A percentile compares a stretch with the other conserved stretches of the same genome.
Conservation (phyloP, 1,139 yeast genomes). For the Arxiozyma telluris region DNA sequence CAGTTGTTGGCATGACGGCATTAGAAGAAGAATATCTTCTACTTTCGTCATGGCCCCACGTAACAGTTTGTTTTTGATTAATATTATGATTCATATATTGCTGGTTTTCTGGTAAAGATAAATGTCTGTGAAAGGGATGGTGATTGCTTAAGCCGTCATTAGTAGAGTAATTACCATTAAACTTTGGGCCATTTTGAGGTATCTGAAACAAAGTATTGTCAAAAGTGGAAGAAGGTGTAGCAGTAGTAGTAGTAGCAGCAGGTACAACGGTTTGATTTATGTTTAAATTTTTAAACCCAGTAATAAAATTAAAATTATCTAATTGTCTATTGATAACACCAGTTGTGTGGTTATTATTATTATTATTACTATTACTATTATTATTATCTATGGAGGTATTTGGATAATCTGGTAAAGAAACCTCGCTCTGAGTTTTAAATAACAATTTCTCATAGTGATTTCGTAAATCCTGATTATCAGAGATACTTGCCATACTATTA, state of each 20-base stretch:
- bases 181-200: neutral
- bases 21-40: neutral
- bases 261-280: neutral
- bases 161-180: neutral
- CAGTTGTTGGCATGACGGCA: neutral
- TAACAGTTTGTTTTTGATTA: neutral
- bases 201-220: neutral
- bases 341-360: neutral
- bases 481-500: conserved; percentile 26
- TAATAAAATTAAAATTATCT: conserved; percentile 20
- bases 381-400: conserved; percentile 6
- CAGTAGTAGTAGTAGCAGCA: neutral
- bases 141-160: neutral
- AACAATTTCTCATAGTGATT: conserved; percentile 27
- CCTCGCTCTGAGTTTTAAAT: conserved; percentile 27
- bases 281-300: conserved; percentile 16
- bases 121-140: neutral
- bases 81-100: neutral
- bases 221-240: neutral
- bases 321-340: conserved; percentile 2
- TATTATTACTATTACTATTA: neutral
- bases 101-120: neutral
- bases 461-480: conserved; percentile 26
- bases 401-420: conserved; percentile 26
- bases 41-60: neutral